Conservation (phyloP, 2,329 filamentous ascomycete genomes). For the Fusarium beomiforme region DNA sequence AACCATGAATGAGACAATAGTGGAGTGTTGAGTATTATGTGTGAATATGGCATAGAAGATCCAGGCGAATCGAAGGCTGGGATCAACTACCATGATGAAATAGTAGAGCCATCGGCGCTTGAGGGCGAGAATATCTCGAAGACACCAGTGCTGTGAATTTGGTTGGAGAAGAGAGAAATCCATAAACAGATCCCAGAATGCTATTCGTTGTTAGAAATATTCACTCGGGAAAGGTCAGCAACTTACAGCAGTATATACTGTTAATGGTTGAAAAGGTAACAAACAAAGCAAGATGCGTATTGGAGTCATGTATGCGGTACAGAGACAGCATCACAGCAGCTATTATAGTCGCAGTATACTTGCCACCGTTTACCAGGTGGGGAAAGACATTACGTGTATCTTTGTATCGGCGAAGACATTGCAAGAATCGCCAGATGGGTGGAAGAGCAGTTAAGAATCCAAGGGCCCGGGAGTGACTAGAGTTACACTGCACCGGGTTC, state of each 20-base stretch:
- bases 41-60: conserved; percentile 91
- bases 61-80: conserved; percentile 91
- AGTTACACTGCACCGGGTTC: conserved; percentile 82
- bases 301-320: conserved; percentile 77
- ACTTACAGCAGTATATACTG: conserved; percentile 79
- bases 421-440: conserved; percentile 88
- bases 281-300: conserved; percentile 73
- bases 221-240: neutral
- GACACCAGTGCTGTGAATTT: conserved; percentile 70
- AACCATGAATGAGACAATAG: conserved; percentile 82
- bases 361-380: conserved; percentile 90
- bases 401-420: conserved; percentile 88
- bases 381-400: conserved; percentile 91
- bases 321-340: conserved; percentile 82
- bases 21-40: conserved; percentile 82
- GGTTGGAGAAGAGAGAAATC: conserved; percentile 93
- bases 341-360: conserved; percentile 87
- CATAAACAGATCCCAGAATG: conserved; percentile 95
- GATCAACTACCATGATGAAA: conserved; percentile 81
- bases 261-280: conserved; percentile 85
- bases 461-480: conserved; percentile 80
- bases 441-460: conserved; percentile 88
- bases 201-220: conserved; percentile 48
- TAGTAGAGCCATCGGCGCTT: conserved; percentile 89
- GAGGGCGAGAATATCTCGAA: conserved; percentile 83